These are phyloP conservation scores for Collariella sp. DNA, from an alignment of 495 filamentous ascomycete genomes.

Conservation along the genomic window DNA sequence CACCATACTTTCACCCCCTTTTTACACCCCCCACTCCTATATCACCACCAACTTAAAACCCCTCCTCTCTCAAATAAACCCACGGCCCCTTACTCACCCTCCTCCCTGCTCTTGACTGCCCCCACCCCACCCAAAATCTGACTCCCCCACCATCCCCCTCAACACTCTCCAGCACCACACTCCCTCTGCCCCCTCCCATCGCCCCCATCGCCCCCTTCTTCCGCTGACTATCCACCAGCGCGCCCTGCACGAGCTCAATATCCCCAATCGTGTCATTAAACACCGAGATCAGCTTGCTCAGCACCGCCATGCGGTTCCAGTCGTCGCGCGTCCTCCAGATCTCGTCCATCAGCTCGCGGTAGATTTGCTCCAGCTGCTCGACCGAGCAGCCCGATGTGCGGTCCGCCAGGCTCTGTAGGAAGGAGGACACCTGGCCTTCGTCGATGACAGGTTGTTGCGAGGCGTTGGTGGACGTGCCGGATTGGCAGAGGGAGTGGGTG, in stretches of 20 bases:
- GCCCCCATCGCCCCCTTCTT: slow-evolving; percentile 4
- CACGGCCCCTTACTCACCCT: slow-evolving; percentile 3
- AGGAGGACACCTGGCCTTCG: slow-evolving; percentile 40
- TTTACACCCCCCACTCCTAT: no score
- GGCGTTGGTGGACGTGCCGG: slow-evolving; percentile 19
- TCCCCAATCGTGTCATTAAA: slow-evolving; percentile 79
- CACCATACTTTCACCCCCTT: no score
- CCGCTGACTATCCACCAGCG: slow-evolving; percentile 24
- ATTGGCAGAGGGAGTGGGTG: slow-evolving; percentile 21
- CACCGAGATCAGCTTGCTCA: slow-evolving; percentile 48
- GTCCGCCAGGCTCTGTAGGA: slow-evolving; percentile 52
- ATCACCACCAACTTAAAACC: background rate
- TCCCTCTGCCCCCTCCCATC: background rate
- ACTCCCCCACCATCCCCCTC: background rate
- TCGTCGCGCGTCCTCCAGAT: slow-evolving; percentile 72
- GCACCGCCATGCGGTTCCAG: slow-evolving; percentile 70
- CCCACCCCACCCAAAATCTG: background rate
- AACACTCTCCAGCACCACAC: slow-evolving; percentile 6
- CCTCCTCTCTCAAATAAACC: slow-evolving; percentile 11
- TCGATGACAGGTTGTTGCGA: slow-evolving; percentile 53
- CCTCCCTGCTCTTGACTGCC: background rate
- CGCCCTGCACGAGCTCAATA: slow-evolving; percentile 60
- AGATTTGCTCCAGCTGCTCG: slow-evolving; percentile 91
- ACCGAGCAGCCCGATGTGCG: slow-evolving; percentile 72
- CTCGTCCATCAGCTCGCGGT: slow-evolving; percentile 79